Percentiles rank a stretch among this genome's conserved stretches.
phyloP scores from a whole-genome alignment of 331 rosid genomes.

The Quercus tomentella region DNA sequence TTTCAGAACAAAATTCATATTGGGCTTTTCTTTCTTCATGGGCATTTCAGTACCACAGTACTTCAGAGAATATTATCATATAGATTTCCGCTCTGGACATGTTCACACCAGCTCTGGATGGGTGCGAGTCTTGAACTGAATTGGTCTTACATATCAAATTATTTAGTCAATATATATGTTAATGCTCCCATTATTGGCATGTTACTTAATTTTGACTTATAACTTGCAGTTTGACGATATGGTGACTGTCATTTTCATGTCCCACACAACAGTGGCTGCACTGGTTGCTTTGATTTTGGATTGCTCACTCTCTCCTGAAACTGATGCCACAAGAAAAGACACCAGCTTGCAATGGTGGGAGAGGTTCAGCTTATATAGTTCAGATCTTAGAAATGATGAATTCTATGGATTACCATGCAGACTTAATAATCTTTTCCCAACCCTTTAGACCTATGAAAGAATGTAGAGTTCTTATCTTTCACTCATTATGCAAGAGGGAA shows the following conservation, averaged over 20 bases:
- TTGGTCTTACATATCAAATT: not conserved
- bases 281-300: conserved; percentile 41
- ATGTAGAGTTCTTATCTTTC: not conserved
- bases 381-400: conserved; percentile 47
- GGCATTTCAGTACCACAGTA: conserved; percentile 86
- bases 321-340: conserved; percentile 36
- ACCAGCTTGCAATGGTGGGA: conserved; percentile 66
- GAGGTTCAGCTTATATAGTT: conserved; percentile 51
- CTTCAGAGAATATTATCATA: conserved; percentile 59
- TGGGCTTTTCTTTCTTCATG: conserved; percentile 78
- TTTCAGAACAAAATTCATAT: conserved; percentile 70
- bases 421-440: conserved; percentile 45
- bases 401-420: conserved; percentile 43
- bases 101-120: conserved; percentile 42
- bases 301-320: conserved; percentile 29
- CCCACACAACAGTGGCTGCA: conserved; percentile 65
- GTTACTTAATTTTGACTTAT: not conserved
- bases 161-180: not conserved
- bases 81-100: conserved; percentile 13
- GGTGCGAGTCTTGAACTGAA: conserved; percentile 43
- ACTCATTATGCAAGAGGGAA: not conserved
- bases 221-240: conserved; percentile 47
- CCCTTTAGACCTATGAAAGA: conserved; percentile 24
- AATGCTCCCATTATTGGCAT: not conserved
- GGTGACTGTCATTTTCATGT: conserved; percentile 56